A percentile compares a stretch with the other conserved stretches of the same genome.
Evolutionary conservation across 2,329 filamentous ascomycete genomes (phyloP).

Genomic region (Colletotrichum neosansevieriae): DNA sequence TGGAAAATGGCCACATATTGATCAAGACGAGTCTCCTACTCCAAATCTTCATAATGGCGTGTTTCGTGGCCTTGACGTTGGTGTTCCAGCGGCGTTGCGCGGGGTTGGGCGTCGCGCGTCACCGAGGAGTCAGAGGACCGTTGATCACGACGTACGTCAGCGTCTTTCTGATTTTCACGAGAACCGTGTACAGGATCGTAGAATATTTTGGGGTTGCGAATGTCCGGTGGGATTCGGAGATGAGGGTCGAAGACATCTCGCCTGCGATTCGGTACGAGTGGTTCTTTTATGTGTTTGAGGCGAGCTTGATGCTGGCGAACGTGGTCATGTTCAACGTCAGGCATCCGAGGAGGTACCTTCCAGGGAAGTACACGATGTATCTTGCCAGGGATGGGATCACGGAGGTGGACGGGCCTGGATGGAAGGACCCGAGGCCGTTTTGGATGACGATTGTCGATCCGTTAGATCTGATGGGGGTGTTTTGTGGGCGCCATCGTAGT

Average conservation of each 20-base stretch:
- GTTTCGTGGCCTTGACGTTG: conserved; percentile 62
- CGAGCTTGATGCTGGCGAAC: conserved; percentile 64
- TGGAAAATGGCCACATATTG: conserved; percentile 58
- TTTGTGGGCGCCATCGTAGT: conserved; percentile 48
- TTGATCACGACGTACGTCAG: conserved; percentile 65
- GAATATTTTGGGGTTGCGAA: conserved; percentile 67
- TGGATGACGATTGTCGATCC: conserved; percentile 56
- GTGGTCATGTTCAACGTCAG: conserved; percentile 61
- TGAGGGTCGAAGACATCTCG: conserved; percentile 53
- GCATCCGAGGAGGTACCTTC: conserved; percentile 65
- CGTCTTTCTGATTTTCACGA: conserved; percentile 60
- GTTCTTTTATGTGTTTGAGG: conserved; percentile 72
- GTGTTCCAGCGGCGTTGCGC: conserved; percentile 62
- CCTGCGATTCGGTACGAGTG: conserved; percentile 67
- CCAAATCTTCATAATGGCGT: conserved; percentile 64
- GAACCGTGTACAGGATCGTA: conserved; percentile 69
- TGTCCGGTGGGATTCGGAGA: conserved; percentile 53
- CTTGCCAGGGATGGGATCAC: conserved; percentile 62
- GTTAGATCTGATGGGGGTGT: conserved; percentile 53
- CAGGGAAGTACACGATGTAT: conserved; percentile 61
- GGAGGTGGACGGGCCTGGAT: conserved; percentile 62
- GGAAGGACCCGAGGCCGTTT: conserved; percentile 60
- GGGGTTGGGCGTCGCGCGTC: conserved; percentile 50
- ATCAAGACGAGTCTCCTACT: conserved; percentile 64
- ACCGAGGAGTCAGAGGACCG: conserved; percentile 48